phyloP scores from a whole-genome alignment of 1,284 basidiomycete species.

The Rhodotorula mucilaginosa region DNA sequence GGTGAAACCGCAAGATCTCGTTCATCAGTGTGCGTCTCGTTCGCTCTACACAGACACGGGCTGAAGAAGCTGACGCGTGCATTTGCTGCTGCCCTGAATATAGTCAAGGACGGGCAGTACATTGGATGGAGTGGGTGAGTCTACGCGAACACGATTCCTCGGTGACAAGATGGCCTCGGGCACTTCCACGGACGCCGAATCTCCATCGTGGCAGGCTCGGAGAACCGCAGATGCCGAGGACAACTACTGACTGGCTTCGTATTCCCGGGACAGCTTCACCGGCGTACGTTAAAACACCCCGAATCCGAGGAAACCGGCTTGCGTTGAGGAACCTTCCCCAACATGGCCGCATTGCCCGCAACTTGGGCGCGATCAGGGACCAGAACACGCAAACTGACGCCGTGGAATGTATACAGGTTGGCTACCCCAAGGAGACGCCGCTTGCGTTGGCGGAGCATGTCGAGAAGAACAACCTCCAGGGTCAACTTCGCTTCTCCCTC shows the following conservation, averaged over 20 bases:
- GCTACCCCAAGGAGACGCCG: slow-evolving; percentile 55
- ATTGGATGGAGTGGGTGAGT: slow-evolving; percentile 55
- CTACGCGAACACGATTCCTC: neutral
- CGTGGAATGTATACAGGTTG: slow-evolving; percentile 41
- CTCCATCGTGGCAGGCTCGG: too few species aligned
- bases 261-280: slow-evolving; percentile 2
- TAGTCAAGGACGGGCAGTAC: slow-evolving; percentile 53
- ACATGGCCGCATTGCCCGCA: neutral
- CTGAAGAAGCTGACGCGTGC: neutral
- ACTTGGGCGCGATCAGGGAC: neutral
- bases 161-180: neutral
- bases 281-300: neutral
- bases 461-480: slow-evolving; percentile 54
- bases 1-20: slow-evolving; percentile 37
- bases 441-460: slow-evolving; percentile 52
- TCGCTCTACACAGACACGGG: too few species aligned
- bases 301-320: slow-evolving; percentile 47
- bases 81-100: too few species aligned
- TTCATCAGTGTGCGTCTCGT: slow-evolving; percentile 47
- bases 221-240: fast-evolving
- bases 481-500: slow-evolving; percentile 57
- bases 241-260: neutral
- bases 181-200: neutral
- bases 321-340: neutral
- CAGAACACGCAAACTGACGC: neutral